Evolutionary conservation across 306 rosid species (phyloP).

Genomic region (Dalbergia oliveri): DNA sequence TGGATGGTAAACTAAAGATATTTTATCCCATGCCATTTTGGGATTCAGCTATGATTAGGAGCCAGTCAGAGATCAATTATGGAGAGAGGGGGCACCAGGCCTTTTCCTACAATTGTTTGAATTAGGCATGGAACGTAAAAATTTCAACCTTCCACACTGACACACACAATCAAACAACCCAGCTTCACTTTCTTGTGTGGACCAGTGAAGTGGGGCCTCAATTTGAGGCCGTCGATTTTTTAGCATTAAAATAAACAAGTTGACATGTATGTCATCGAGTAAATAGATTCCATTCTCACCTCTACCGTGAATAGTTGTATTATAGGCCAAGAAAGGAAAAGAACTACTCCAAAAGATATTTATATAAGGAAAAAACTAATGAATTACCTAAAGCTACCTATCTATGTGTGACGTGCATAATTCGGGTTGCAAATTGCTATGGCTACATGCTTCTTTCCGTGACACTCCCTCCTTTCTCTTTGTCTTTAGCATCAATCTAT

Average conservation of each 20-base stretch:
- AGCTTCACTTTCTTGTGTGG: conserved; percentile 16
- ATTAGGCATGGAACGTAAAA: neutral
- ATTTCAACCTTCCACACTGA: neutral
- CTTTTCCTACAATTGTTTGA: neutral
- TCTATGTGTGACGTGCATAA: conserved; percentile 28
- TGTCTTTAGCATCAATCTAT: conserved; percentile 20
- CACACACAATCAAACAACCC: neutral
- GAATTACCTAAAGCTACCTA: conserved; percentile 41
- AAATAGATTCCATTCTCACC: conserved; percentile 40
- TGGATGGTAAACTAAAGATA: neutral
- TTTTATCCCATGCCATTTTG: neutral
- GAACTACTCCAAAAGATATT: conserved; percentile 21
- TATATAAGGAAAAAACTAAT: conserved; percentile 37
- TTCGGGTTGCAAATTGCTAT: conserved; percentile 51
- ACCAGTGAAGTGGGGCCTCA: conserved; percentile 1
- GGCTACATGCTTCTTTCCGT: conserved; percentile 47
- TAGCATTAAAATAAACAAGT: conserved; percentile 39
- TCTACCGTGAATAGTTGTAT: conserved; percentile 31
- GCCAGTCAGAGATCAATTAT: neutral
- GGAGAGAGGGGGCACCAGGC: neutral
- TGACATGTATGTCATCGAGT: conserved; percentile 28
- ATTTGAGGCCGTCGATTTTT: conserved; percentile 35
- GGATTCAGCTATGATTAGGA: conserved; percentile 14
- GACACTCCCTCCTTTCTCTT: neutral
- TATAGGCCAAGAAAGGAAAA: conserved; percentile 37